These are phyloP conservation scores for Cercophora scortea DNA, from an alignment of 495 filamentous ascomycete genomes.

Conservation along the genomic window DNA sequence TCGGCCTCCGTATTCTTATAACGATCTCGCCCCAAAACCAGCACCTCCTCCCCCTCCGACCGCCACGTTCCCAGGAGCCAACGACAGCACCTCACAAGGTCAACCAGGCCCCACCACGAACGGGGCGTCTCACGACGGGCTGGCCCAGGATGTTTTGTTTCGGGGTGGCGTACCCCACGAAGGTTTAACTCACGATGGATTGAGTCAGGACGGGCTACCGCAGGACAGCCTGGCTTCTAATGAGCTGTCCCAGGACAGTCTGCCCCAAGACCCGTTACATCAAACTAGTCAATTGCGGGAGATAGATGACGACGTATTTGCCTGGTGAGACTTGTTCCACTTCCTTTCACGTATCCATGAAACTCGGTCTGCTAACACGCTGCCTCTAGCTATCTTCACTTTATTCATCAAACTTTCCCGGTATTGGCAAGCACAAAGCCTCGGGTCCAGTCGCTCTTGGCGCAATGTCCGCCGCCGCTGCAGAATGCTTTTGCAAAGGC, in stretches of 20 bases:
- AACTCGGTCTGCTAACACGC: not conserved
- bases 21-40: conserved; percentile 27
- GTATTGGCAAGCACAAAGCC: conserved; percentile 61
- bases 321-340: conserved; percentile 28
- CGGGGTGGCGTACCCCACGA: not conserved
- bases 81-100: conserved; percentile 14
- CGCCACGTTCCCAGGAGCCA: conserved; percentile 10
- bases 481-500: conserved; percentile 68
- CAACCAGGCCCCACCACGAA: conserved; percentile 13
- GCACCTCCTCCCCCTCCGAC: conserved; percentile 16
- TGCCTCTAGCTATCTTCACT: conserved; percentile 53
- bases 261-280: conserved; percentile 19
- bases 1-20: conserved; percentile 26
- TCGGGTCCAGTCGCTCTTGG: conserved; percentile 52
- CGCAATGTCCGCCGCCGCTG: conserved; percentile 49
- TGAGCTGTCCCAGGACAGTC: conserved; percentile 1
- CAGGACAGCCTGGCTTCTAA: conserved; percentile 5
- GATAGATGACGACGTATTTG: conserved; percentile 36
- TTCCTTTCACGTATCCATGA: not conserved
- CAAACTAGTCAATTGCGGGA: conserved; percentile 24
- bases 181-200: conserved; percentile 1
- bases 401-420: conserved; percentile 68
- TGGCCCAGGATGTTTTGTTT: not conserved
- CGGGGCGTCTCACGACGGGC: not conserved
- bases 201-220: conserved; percentile 1